These are phyloP conservation scores for Cucurbita ficifolia DNA, from an alignment of 306 rosid genomes.

Conservation along the genomic window DNA sequence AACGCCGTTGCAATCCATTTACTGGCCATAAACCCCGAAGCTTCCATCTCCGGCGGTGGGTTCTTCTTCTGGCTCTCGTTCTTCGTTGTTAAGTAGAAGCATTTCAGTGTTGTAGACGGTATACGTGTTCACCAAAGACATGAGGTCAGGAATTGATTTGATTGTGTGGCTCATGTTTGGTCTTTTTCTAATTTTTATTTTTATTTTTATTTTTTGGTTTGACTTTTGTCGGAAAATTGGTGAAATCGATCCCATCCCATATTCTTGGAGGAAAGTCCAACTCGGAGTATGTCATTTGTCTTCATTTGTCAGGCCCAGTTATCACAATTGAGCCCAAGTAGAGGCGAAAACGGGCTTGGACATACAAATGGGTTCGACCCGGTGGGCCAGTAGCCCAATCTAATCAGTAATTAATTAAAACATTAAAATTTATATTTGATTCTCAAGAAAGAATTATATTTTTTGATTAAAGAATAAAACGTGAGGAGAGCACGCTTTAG, in stretches of 20 bases:
- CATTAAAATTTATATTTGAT: neutral
- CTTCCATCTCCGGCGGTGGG: conserved; percentile 4
- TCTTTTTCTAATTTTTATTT: neutral
- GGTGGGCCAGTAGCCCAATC: neutral
- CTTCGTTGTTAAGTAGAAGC: neutral
- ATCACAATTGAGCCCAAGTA: neutral
- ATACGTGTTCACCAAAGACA: neutral
- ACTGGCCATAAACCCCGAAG: conserved; percentile 5
- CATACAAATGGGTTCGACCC: neutral
- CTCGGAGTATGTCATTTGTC: neutral
- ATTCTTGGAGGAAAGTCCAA: neutral
- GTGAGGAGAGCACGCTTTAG: neutral
- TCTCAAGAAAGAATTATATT: too few species aligned
- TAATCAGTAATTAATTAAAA: neutral
- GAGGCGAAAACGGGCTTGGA: neutral
- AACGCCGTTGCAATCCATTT: conserved; percentile 55
- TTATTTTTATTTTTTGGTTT: too few species aligned
- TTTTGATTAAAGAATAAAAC: neutral
- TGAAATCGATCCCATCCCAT: neutral
- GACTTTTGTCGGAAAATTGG: neutral
- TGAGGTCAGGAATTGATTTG: neutral
- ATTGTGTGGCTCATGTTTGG: too few species aligned
- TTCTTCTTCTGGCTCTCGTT: neutral
- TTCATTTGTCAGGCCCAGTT: neutral
- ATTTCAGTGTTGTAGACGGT: neutral